Conservation (phyloP, 225 moss, liverwort and hornwort species). For the Neckera pumila region DNA sequence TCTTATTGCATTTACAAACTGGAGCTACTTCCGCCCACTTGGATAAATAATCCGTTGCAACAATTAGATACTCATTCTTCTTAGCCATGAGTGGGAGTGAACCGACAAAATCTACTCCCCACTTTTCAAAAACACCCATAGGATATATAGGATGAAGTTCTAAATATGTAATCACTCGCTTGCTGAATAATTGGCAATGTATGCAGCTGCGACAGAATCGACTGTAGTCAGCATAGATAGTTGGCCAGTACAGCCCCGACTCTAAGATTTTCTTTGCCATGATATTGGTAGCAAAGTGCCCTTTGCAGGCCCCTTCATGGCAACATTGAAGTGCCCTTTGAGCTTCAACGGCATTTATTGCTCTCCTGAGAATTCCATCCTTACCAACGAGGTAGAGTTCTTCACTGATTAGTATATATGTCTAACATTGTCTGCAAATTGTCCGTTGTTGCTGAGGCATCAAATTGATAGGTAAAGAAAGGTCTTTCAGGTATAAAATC, state of each 20-base stretch:
- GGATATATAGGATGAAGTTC: background rate
- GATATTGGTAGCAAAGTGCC: background rate
- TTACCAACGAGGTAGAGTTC: background rate
- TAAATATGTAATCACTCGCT: rapidly evolving
- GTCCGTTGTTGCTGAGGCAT: background rate
- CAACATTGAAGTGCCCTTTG: background rate
- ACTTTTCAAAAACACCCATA: background rate
- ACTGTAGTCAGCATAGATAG: background rate
- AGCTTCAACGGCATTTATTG: background rate
- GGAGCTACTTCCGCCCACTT: background rate
- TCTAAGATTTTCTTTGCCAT: background rate
- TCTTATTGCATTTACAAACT: background rate
- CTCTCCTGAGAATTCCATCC: background rate
- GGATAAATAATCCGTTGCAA: background rate
- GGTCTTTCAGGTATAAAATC: background rate
- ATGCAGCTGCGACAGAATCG: background rate
- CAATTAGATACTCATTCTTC: rapidly evolving
- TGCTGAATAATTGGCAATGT: background rate
- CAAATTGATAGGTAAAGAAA: background rate
- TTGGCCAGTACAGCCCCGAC: background rate
- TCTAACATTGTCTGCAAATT: background rate
- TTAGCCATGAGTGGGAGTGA: background rate
- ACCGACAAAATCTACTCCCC: background rate
- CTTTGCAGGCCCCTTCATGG: background rate
- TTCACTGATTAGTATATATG: background rate